Base-by-base conservation (phyloP, 202 grass and related monocot species). In the Musa balbisiana region DNA sequence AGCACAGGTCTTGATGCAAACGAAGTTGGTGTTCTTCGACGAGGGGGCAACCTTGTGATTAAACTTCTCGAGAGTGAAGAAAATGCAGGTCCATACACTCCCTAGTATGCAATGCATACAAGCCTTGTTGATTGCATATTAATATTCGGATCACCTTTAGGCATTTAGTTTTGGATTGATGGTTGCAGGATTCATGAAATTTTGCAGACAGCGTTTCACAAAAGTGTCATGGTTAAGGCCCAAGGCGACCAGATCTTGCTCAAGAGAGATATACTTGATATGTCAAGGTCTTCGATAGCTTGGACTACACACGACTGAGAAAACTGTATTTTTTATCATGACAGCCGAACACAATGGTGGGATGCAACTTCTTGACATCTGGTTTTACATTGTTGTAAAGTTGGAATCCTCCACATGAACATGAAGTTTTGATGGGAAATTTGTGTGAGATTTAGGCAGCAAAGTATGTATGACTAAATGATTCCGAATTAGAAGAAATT, bases 31-130 rank as follows among this genome's bases (percentile, higher is more conserved):
- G 80, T 98, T 76, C 95, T 94, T 59, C 77, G 75, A 55, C 77
- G 51, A 27, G 94, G 94, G 22, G 95, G 91, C 56, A 92, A 78
- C 69, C 76, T 98, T 69, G 87, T 90, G 63, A 80, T 98, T 53
- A 98, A 98, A 66, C 91, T 94, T 64, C 81, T 98, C 15, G 91
- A 98, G 83, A 94, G 80, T 22, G 88, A 92, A 86, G 95, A 94
- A 66, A 64, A 89, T 58, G 78, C 87, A 86, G 88, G 88, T 97
- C 24, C 26, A 9, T 71, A 73, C 23, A 66, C 54, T 1, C 75
- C 76, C 13, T 60, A 33, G 11, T 22, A 29, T 51, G 11, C 19
- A 66, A n/a, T 70, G 13, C 67, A 20, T 16, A 23, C 19, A 69
- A 16, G 22, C 33, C 33, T 6, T 43, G 33, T 43, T 43, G 5